A percentile compares a stretch with the other conserved stretches of the same genome.
Evolutionary conservation across 2,329 filamentous ascomycete genomes (phyloP).

Genomic region (Whalleya microplaca): DNA sequence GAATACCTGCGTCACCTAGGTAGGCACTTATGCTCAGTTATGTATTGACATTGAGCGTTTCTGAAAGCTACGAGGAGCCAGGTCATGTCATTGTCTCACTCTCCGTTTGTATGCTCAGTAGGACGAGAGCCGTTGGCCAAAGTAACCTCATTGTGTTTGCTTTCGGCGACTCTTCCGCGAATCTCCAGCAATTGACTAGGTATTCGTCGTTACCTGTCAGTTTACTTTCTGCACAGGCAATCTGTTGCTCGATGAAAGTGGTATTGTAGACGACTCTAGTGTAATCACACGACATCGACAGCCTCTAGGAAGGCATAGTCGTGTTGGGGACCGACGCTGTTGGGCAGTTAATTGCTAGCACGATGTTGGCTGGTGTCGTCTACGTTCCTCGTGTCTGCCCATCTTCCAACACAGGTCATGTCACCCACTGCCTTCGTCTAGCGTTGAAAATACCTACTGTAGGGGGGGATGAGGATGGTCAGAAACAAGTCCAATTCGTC

Average conservation of each 20-base stretch:
- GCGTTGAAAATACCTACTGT: not conserved
- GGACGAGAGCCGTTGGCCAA: slow-evolving; percentile 30
- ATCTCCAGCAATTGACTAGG: slow-evolving; percentile 8
- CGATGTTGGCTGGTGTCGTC: too few species aligned
- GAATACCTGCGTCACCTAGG: slow-evolving; percentile 29
- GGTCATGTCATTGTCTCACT: slow-evolving; percentile 34
- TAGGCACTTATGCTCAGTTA: slow-evolving; percentile 16
- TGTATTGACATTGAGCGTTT: slow-evolving; percentile 22
- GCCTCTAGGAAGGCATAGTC: not conserved
- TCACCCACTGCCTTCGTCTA: not conserved
- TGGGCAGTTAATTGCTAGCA: too few species aligned
- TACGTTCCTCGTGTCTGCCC: too few species aligned
- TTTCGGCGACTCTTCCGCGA: slow-evolving; percentile 18
- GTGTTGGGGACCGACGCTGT: not conserved
- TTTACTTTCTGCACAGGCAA: slow-evolving; percentile 10
- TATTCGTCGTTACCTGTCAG: slow-evolving; percentile 15
- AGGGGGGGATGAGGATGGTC: not conserved
- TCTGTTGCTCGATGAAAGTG: slow-evolving; percentile 1
- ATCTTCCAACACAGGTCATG: too few species aligned
- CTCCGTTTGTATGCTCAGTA: slow-evolving; percentile 35
- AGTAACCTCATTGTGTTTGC: slow-evolving; percentile 30
- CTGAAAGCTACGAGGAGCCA: slow-evolving; percentile 20
- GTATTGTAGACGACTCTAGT: slow-evolving; percentile 1
- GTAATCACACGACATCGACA: slow-evolving; percentile 9
- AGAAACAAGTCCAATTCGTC: too few species aligned